Base-by-base conservation (phyloP, 306 rosid species). In the Hippophae tibetana region DNA sequence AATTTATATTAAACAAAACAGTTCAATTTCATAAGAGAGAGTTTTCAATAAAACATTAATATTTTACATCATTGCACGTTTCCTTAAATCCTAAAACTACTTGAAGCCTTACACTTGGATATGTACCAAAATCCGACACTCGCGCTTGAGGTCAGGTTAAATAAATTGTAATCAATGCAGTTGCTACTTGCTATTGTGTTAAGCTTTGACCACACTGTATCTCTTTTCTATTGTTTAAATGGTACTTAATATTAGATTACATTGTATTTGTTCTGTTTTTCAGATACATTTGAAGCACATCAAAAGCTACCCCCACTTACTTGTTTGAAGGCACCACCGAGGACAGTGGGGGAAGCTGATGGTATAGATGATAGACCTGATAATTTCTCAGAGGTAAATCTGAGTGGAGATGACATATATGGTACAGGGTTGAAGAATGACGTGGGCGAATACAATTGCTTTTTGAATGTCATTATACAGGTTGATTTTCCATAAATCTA, bases 361-460 rank as follows among this genome's bases (percentile, higher is more conserved):
- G 11, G 54, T 58, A 66, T 58, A 7, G 79, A 68, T 66, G 59
- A 47, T 70, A 60, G 61, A 57, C 63, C 73, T 40, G 71, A 73
- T 76, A 86, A 77, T 46, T 66, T 65, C 74, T 38, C 47, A 46
- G 69, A 50, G 43, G 73, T 66, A 56, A 65, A 65, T 63, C 72
- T 62, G 43, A 69, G 67, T 18, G 80, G 76, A 61, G 82, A 60
- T 14, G 75, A 74, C 74, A 63, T 77, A 40, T 69, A 74, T 67
- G 99, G 95, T 68, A 70, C 94, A 49, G 99, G 99, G 52, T 81
- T 93, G 75, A 84, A 81, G 81, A 93, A 93, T 76, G 99, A 93
- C 84, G 89, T 93, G 73, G 99, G 99, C 61, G 99, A 93, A 84
- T 93, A 89, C 75, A 93, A 89, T 77, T 93, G 99, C 90, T 93